phyloP scores from a whole-genome alignment of 139 green algal genomes.

The Trebouxia sp. region DNA sequence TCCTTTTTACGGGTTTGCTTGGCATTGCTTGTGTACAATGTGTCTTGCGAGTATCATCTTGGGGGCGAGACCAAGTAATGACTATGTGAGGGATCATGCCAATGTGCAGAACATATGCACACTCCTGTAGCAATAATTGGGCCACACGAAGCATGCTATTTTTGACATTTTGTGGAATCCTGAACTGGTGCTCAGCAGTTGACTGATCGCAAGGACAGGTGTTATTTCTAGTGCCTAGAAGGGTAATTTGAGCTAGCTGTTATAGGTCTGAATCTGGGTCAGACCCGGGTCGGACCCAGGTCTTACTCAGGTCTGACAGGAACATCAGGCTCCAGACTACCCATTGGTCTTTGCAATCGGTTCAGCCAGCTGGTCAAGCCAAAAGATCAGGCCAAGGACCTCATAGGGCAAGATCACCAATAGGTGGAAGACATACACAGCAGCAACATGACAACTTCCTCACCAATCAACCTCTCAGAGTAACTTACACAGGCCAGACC shows the following conservation, averaged over 20 bases:
- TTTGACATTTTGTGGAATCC: conserved; percentile 19
- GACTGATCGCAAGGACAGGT: conserved; percentile 24
- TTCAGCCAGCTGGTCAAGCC: background rate
- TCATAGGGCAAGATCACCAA: background rate
- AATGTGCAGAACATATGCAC: conserved; percentile 23
- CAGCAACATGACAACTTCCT: conserved; percentile 27
- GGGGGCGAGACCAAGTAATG: conserved; percentile 23
- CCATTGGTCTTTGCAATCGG: background rate
- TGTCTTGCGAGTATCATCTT: conserved; percentile 26
- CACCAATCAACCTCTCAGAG: conserved; percentile 20
- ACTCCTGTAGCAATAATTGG: conserved; percentile 22
- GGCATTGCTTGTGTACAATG: conserved; percentile 25
- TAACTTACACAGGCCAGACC: conserved; percentile 17
- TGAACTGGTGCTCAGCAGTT: conserved; percentile 24
- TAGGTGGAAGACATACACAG: background rate
- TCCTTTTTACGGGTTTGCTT: conserved; percentile 22
- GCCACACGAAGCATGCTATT: conserved; percentile 24
- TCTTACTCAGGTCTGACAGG: background rate
- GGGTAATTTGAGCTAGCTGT: conserved; percentile 19
- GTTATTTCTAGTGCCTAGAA: conserved; percentile 20
- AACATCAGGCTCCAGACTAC: background rate
- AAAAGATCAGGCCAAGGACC: background rate
- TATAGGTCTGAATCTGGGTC: conserved; percentile 19
- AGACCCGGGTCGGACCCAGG: conserved; percentile 13
- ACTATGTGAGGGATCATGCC: conserved; percentile 24